Base-by-base conservation (phyloP, 2,329 filamentous ascomycete species). In the Phyllosticta citribraziliensis region DNA sequence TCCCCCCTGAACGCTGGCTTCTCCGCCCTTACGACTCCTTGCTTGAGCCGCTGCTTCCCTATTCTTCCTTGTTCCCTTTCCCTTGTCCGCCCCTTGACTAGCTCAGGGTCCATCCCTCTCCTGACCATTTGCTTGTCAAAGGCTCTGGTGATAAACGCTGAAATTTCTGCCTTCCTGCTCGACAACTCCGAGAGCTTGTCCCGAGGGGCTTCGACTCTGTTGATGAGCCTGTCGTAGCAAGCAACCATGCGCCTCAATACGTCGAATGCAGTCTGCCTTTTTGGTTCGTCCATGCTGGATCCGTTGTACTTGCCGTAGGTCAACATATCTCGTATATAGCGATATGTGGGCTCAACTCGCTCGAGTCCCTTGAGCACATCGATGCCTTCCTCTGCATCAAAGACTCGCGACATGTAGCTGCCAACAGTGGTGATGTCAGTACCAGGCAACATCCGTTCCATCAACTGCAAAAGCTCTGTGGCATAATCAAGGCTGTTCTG, bases 401-500 rank as follows among this genome's bases (percentile, higher is more conserved):
- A 19, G 19, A 22, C 14, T 19, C 52, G 17, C 6, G 19, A 24
- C 40, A 47, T 5, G 27, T 60, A 61, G 27, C 52, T 47, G 12
- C 17, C 27, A 19, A 61, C 24, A 12, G 59, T 61, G 54, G 47
- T 11, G 12, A 14, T 3, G 22, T 61, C 59, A 27, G n/a, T 20
- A 25, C 53, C 59, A 30, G 19, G 19, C 10, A 61, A 47, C 12
- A n/a, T 19, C 14, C n/a, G 56, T 27, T 19, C 50, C 59, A 61
- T 61, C n/a, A 53, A 20, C 11, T 61, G 25, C 25, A 96, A 75
- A 25, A 96, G 78, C 57, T 78, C 73, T 57, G 79, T 83, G 4
- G 89, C 88, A 65, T 88, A 80, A 2, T 78, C 74, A 65, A 96
- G 82, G 22, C 84, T 82, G 58, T 86, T 82, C n/a, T 72, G 78